phyloP scores from a whole-genome alignment of 805 yeast genomes.

The Barnettozyma wickerhamii region DNA sequence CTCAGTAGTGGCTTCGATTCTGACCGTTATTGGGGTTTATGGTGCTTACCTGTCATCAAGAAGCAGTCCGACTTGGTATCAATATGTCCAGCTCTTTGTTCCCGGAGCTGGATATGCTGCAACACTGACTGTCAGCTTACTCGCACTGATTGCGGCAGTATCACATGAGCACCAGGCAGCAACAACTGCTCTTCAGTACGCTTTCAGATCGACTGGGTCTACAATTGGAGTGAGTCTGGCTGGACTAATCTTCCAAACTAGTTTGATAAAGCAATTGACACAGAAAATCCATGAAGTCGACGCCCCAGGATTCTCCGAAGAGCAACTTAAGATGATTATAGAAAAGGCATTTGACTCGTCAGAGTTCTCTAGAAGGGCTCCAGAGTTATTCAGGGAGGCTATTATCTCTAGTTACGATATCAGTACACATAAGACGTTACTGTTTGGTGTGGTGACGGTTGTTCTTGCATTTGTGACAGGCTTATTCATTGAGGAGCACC shows the following conservation, averaged over 20 bases:
- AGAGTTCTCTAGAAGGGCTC: conserved; percentile 45
- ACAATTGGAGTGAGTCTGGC: conserved; percentile 74
- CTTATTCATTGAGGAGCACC: conserved; percentile 51
- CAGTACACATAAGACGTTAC: conserved; percentile 48
- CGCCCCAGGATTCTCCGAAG: conserved; percentile 14
- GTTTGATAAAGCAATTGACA: conserved; percentile 31
- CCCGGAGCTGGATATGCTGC: conserved; percentile 66
- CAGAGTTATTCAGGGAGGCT: conserved; percentile 36
- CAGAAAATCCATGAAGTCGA: conserved; percentile 18
- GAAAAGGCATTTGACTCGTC: conserved; percentile 45
- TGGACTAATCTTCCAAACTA: conserved; percentile 58
- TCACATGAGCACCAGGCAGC: conserved; percentile 70
- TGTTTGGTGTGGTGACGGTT: conserved; percentile 38
- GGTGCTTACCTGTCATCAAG: conserved; percentile 27
- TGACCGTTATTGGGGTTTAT: conserved; percentile 44
- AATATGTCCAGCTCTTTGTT: conserved; percentile 41
- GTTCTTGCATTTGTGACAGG: conserved; percentile 38
- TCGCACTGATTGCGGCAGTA: conserved; percentile 76
- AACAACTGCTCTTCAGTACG: conserved; percentile 86
- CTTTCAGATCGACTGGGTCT: conserved; percentile 84
- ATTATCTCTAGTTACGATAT: conserved; percentile 41
- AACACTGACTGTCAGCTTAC: conserved; percentile 63
- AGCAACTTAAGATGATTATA: conserved; percentile 28
- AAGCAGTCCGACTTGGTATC: conserved; percentile 30
- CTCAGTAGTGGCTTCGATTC: conserved; percentile 36